Percentiles rank a stretch among this genome's conserved stretches.
Conservation (phyloP, 169 alveolate species). For the Babesia ovata region DNA sequence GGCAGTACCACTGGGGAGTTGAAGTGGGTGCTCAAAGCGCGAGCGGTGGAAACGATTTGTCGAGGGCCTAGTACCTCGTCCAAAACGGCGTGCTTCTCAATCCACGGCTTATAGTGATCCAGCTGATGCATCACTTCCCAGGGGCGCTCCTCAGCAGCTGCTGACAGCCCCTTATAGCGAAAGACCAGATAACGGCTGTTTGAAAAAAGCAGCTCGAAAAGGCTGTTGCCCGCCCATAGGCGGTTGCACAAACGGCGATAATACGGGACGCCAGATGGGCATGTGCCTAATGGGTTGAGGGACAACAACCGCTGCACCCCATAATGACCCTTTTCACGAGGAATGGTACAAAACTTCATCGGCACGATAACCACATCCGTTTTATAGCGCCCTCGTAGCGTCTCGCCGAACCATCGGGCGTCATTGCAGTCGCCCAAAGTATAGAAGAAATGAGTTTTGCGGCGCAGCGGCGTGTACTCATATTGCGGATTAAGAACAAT, state of each 20-base stretch:
- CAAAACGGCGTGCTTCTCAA: conserved; percentile 3
- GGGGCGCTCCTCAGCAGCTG: not conserved
- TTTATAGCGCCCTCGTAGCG: conserved; percentile 29
- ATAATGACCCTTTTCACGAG: conserved; percentile 10
- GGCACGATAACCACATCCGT: conserved; percentile 45
- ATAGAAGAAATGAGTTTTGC: conserved; percentile 46
- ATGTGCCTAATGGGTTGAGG: conserved; percentile 34
- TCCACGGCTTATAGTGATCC: conserved; percentile 45
- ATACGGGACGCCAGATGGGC: conserved; percentile 16
- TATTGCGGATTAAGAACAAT: conserved; percentile 57
- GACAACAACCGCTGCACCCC: conserved; percentile 13
- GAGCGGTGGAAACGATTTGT: conserved; percentile 30
- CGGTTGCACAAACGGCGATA: conserved; percentile 43
- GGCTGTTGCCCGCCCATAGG: conserved; percentile 17
- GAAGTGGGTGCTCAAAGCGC: not conserved
- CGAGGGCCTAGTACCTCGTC: conserved; percentile 26
- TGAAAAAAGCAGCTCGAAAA: conserved; percentile 35
- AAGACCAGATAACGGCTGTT: conserved; percentile 33
- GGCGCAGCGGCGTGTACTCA: conserved; percentile 39
- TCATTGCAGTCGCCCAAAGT: conserved; percentile 51
- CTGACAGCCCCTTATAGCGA: conserved; percentile 1
- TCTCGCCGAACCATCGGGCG: conserved; percentile 51
- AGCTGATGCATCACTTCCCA: conserved; percentile 23
- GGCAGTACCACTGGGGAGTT: conserved; percentile 15
- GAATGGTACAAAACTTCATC: conserved; percentile 31